Conservation (phyloP, 441 rosid genomes). For the Eruca vesicaria region DNA sequence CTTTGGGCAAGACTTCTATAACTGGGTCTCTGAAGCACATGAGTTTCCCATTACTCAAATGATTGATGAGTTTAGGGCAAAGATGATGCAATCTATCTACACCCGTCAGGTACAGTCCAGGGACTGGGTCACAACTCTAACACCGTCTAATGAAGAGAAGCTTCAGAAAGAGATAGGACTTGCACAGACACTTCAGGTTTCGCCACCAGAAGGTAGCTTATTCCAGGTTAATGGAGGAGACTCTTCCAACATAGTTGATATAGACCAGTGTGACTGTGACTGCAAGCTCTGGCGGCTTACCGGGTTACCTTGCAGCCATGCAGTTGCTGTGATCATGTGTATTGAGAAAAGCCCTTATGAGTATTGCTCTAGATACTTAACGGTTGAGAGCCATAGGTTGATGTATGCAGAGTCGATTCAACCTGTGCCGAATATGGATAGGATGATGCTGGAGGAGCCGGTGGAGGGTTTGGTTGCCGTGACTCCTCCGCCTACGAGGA, state of each 20-base stretch:
- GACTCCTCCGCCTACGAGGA: slow-evolving; percentile 66
- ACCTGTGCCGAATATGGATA: slow-evolving; percentile 67
- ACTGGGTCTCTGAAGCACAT: slow-evolving; percentile 75
- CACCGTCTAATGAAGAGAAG: slow-evolving; percentile 70
- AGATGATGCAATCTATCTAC: slow-evolving; percentile 70
- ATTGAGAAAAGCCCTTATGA: slow-evolving; percentile 56
- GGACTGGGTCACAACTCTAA: slow-evolving; percentile 58
- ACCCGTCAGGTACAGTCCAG: slow-evolving; percentile 50
- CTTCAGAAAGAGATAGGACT: slow-evolving; percentile 45
- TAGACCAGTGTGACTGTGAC: slow-evolving; percentile 59
- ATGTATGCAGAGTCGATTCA: slow-evolving; percentile 64
- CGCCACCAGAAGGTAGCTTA: slow-evolving; percentile 39
- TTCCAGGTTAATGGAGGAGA: slow-evolving; percentile 61
- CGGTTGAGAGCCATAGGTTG: slow-evolving; percentile 47
- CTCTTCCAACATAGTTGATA: slow-evolving; percentile 48
- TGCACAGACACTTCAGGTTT: slow-evolving; percentile 45
- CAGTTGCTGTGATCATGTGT: slow-evolving; percentile 54
- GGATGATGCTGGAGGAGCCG: slow-evolving; percentile 40
- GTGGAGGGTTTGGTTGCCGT: slow-evolving; percentile 38
- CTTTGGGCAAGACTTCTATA: slow-evolving; percentile 60
- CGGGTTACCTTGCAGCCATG: slow-evolving; percentile 75
- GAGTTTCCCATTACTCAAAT: slow-evolving; percentile 74
- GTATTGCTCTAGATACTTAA: slow-evolving; percentile 60
- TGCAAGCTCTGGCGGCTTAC: slow-evolving; percentile 63
- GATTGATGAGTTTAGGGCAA: slow-evolving; percentile 60